These are phyloP conservation scores for Anisodus acutangulus DNA, from an alignment of 257 asterid genomes.

Conservation along the genomic window DNA sequence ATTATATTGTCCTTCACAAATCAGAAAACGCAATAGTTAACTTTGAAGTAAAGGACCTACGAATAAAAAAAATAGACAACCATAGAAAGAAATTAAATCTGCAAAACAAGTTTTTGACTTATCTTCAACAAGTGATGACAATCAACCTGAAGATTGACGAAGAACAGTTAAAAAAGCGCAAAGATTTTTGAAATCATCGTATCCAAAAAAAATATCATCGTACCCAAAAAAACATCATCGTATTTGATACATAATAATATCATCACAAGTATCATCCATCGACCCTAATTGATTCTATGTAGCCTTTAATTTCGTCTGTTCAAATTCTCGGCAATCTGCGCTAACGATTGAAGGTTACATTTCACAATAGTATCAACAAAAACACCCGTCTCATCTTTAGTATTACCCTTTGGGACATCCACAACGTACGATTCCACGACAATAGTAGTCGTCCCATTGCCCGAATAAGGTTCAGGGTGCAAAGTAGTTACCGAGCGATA, in stretches of 20 bases:
- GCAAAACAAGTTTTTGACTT: not conserved
- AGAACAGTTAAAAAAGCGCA: not conserved
- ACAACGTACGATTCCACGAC: slow-evolving; percentile 32
- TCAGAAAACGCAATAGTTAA: not conserved
- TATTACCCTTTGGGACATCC: slow-evolving; percentile 31
- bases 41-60: not conserved
- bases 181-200: not conserved
- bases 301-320: not conserved
- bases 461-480: slow-evolving; percentile 10
- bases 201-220: not conserved
- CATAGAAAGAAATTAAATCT: not conserved
- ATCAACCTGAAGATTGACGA: not conserved
- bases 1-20: not conserved
- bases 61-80: not conserved
- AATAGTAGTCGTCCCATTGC: not conserved
- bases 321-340: slow-evolving; percentile 17
- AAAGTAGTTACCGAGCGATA: slow-evolving; percentile 29
- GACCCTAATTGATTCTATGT: not conserved
- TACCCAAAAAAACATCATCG: no score
- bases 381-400: slow-evolving; percentile 12
- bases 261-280: not conserved
- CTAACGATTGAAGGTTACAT: slow-evolving; percentile 32
- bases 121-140: slow-evolving; percentile 17
- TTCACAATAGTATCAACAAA: slow-evolving; percentile 35
- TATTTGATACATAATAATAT: not conserved